Percentiles rank a stretch among this genome's conserved stretches.
phyloP scores from a whole-genome alignment of 331 rosid genomes.

The Telfairia occidentalis region DNA sequence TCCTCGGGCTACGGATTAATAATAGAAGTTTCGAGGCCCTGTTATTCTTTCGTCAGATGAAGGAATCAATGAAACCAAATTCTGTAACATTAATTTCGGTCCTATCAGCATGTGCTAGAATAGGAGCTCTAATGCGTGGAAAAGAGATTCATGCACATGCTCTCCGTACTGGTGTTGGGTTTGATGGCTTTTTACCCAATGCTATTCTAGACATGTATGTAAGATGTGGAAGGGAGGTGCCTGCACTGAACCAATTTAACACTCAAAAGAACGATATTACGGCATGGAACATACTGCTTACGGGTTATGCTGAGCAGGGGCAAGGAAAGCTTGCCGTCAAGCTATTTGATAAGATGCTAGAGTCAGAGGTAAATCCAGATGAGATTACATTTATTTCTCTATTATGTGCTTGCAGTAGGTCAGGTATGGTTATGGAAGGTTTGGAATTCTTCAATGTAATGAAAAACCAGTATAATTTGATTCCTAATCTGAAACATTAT shows the following conservation, averaged over 20 bases:
- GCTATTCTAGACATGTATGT: constrained; percentile 83
- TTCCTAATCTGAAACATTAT: constrained; percentile 73
- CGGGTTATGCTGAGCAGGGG: constrained; percentile 63
- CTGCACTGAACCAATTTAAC: constrained; percentile 67
- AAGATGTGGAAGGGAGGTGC: constrained; percentile 69
- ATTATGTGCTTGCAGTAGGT: constrained; percentile 81
- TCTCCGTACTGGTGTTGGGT: constrained; percentile 58
- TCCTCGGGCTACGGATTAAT: constrained; percentile 67
- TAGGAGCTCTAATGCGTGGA: constrained; percentile 73
- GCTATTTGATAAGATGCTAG: constrained; percentile 48
- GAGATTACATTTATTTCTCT: constrained; percentile 55
- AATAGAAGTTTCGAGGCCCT: constrained; percentile 67
- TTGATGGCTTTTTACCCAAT: constrained; percentile 66
- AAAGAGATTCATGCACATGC: constrained; percentile 90
- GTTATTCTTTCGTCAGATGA: constrained; percentile 59
- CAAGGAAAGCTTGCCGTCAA: constrained; percentile 50
- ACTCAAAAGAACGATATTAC: constrained; percentile 38
- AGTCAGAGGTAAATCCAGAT: constrained; percentile 47
- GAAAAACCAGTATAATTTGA: constrained; percentile 33
- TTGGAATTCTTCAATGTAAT: constrained; percentile 53
- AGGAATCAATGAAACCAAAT: constrained; percentile 46
- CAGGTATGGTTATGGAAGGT: constrained; percentile 66
- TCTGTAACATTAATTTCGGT: constrained; percentile 52
- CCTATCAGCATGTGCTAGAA: constrained; percentile 66
- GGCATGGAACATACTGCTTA: constrained; percentile 76